Conservation (phyloP, 768 basidiomycete species). For the Erythrobasidium yunnanense region DNA sequence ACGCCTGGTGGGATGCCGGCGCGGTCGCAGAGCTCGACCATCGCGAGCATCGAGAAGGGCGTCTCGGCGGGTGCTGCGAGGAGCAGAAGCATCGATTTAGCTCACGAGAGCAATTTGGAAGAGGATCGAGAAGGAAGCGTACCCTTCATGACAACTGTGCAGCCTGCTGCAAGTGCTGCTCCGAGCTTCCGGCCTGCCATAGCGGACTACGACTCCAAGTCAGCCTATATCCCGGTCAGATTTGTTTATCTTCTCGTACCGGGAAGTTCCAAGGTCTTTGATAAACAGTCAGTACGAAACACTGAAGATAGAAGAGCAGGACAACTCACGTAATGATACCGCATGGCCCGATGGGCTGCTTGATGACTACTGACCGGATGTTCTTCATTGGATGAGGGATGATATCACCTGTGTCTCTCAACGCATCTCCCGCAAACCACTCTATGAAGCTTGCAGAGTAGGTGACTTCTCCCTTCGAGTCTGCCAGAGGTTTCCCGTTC, state of each 20-base stretch:
- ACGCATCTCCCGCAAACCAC: slow-evolving; percentile 70
- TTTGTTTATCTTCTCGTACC: slow-evolving; percentile 59
- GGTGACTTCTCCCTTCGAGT: slow-evolving; percentile 72
- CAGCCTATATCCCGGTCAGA: slow-evolving; percentile 39
- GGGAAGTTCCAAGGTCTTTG: slow-evolving; percentile 61
- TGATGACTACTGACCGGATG: slow-evolving; percentile 74
- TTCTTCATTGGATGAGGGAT: slow-evolving; percentile 64
- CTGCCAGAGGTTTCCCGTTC: slow-evolving; percentile 82
- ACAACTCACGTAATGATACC: slow-evolving; percentile 40
- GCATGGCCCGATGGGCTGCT: slow-evolving; percentile 59
- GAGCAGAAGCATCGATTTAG: not conserved
- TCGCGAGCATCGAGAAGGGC: slow-evolving; percentile 79
- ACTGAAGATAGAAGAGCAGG: slow-evolving; percentile 8
- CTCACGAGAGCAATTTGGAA: not conserved
- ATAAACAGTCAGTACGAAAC: not conserved
- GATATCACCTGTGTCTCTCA: slow-evolving; percentile 81
- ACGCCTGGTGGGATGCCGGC: slow-evolving; percentile 94
- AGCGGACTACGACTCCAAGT: slow-evolving; percentile 15
- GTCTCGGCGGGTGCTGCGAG: slow-evolving; percentile 77
- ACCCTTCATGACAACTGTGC: slow-evolving; percentile 64
- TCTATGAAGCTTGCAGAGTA: slow-evolving; percentile 50
- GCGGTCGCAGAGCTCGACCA: slow-evolving; percentile 76
- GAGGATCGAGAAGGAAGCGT: not conserved
- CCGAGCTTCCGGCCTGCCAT: slow-evolving; percentile 73
- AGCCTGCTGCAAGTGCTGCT: slow-evolving; percentile 87